Conservation (phyloP, 345 rosid species). For the Citrus maxima region DNA sequence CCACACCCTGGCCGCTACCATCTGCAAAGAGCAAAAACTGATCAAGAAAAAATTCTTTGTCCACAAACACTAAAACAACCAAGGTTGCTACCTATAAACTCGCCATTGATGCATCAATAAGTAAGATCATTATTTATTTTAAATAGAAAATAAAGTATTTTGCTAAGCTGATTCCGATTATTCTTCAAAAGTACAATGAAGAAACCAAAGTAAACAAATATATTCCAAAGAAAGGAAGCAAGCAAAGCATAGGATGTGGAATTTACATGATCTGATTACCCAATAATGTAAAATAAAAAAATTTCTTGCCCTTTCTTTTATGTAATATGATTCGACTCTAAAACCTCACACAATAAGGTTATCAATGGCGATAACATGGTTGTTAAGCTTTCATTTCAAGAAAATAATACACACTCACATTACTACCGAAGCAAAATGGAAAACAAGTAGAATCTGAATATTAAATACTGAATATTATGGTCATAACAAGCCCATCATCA, state of each 20-base stretch:
- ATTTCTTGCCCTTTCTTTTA: background rate
- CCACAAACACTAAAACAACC: background rate
- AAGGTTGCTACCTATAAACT: background rate
- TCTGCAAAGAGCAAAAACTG: background rate
- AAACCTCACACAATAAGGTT: background rate
- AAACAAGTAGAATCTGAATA: background rate
- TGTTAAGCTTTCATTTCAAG: background rate
- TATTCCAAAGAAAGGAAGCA: background rate
- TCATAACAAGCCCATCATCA: background rate
- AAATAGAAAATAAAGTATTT: no score
- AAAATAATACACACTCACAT: background rate
- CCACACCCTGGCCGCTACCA: background rate
- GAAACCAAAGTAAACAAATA: background rate
- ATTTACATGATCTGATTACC: background rate
- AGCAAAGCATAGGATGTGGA: no score
- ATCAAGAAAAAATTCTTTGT: background rate
- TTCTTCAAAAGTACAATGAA: background rate
- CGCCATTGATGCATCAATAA: background rate
- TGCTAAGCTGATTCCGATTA: background rate
- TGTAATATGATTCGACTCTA: background rate
- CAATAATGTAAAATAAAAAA: background rate
- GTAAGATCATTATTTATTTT: background rate
- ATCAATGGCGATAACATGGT: background rate
- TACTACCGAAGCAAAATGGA: background rate
- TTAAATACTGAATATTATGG: background rate